These are phyloP conservation scores for Pythium chondricola DNA, from an alignment of 352 stramenopile genomes.

Conservation along the genomic window DNA sequence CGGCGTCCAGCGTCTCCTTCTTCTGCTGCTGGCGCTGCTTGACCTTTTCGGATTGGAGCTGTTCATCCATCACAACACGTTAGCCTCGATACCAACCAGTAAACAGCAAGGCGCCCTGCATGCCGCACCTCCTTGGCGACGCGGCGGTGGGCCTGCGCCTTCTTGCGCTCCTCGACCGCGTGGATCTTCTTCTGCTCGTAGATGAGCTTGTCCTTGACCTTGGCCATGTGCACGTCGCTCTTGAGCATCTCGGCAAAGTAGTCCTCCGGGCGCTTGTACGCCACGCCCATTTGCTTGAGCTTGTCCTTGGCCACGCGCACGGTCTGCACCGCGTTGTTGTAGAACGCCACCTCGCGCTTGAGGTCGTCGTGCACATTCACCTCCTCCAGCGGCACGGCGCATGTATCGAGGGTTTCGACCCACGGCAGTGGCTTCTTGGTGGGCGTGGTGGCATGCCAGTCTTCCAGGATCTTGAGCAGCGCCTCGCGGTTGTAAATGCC, in stretches of 20 bases:
- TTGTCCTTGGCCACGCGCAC: slow-evolving; percentile 70
- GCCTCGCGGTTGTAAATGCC: slow-evolving; percentile 75
- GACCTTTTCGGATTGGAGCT: slow-evolving; percentile 72
- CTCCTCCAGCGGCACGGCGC: slow-evolving; percentile 44
- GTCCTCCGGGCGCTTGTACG: slow-evolving; percentile 94
- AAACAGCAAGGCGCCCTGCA: background rate
- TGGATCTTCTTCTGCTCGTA: slow-evolving; percentile 99
- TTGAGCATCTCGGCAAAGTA: slow-evolving; percentile 99
- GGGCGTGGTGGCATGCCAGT: slow-evolving; percentile 36
- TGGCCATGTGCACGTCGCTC: slow-evolving; percentile 93
- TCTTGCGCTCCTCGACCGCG: slow-evolving; percentile 96
- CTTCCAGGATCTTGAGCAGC: slow-evolving; percentile 41
- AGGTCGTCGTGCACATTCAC: slow-evolving; percentile 84
- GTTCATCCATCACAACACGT: background rate
- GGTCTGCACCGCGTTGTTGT: slow-evolving; percentile 87
- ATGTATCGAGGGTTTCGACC: slow-evolving; percentile 80
- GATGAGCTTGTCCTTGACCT: slow-evolving; percentile 98
- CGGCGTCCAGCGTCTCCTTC: slow-evolving; percentile 83
- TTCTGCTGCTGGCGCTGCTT: slow-evolving; percentile 81
- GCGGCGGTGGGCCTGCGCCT: slow-evolving; percentile 94
- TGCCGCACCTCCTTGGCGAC: slow-evolving; percentile 91
- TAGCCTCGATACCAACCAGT: background rate
- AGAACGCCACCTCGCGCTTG: slow-evolving; percentile 94
- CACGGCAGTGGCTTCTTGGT: slow-evolving; percentile 42
- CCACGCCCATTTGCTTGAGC: slow-evolving; percentile 58